Conservation (phyloP, 2,329 filamentous ascomycete genomes). For the Aspergillus udagawae region DNA sequence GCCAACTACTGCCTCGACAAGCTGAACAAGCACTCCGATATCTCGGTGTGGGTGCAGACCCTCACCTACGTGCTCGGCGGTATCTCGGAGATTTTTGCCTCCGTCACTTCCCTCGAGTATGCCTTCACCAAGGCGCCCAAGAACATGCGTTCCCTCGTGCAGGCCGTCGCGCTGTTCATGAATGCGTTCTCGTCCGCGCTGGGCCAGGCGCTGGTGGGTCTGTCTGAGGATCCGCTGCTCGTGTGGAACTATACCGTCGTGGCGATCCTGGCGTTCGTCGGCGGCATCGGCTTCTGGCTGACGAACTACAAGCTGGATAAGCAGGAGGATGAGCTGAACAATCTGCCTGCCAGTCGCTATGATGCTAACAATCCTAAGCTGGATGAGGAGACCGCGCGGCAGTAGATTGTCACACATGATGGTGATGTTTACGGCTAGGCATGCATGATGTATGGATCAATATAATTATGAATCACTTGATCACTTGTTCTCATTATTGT, state of each 20-base stretch:
- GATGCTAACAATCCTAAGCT: not conserved
- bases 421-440: too few species aligned
- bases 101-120: constrained; percentile 65
- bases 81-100: constrained; percentile 56
- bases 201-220: constrained; percentile 62
- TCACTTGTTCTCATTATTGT: too few species aligned
- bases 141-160: constrained; percentile 77
- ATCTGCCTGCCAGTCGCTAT: constrained; percentile 23
- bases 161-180: constrained; percentile 66
- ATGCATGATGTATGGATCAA: too few species aligned
- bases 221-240: constrained; percentile 61
- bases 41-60: constrained; percentile 60
- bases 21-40: constrained; percentile 46
- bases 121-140: constrained; percentile 73
- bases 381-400: constrained; percentile 13
- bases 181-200: constrained; percentile 65
- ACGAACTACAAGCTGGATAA: constrained; percentile 62
- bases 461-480: too few species aligned
- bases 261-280: constrained; percentile 59
- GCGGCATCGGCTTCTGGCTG: constrained; percentile 64
- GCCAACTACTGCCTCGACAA: constrained; percentile 49
- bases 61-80: constrained; percentile 51
- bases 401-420: too few species aligned
- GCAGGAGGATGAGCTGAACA: constrained; percentile 65
- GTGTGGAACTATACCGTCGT: constrained; percentile 69